Evolutionary conservation across 345 rosid species (phyloP).

Genomic region (Eucalyptus marginata): DNA sequence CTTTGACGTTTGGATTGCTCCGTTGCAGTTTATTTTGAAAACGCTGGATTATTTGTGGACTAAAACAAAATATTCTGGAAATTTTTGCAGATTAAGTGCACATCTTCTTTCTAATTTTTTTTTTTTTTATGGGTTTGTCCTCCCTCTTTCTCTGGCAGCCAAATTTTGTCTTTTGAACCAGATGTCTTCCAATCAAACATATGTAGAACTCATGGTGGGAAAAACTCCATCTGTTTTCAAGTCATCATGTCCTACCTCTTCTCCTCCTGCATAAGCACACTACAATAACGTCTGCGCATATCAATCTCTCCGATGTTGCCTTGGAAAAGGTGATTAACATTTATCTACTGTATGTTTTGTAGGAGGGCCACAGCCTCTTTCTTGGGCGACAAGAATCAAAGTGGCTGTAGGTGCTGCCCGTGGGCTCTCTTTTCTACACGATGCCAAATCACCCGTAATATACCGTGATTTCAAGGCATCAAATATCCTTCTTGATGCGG

Average conservation of each 20-base stretch:
- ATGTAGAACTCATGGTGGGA: background rate
- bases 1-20: background rate
- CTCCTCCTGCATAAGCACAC: background rate
- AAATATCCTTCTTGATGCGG: slow-evolving; percentile 80
- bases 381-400: slow-evolving; percentile 80
- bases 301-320: background rate
- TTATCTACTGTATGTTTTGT: background rate
- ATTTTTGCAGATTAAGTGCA: background rate
- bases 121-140: background rate
- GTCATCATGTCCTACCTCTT: background rate
- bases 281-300: background rate
- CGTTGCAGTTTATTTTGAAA: background rate
- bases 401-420: slow-evolving; percentile 87
- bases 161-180: background rate
- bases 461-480: slow-evolving; percentile 92
- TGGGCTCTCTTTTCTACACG: slow-evolving; percentile 89
- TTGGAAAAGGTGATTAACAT: background rate
- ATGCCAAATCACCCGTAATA: slow-evolving; percentile 83
- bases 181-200: background rate
- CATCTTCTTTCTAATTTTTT: background rate
- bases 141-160: background rate
- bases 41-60: background rate
- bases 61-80: background rate
- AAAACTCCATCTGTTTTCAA: background rate
- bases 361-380: slow-evolving; percentile 82